These are phyloP conservation scores for Neonectria sp. DNA, from an alignment of 2,329 filamentous ascomycete species.

Conservation along the genomic window DNA sequence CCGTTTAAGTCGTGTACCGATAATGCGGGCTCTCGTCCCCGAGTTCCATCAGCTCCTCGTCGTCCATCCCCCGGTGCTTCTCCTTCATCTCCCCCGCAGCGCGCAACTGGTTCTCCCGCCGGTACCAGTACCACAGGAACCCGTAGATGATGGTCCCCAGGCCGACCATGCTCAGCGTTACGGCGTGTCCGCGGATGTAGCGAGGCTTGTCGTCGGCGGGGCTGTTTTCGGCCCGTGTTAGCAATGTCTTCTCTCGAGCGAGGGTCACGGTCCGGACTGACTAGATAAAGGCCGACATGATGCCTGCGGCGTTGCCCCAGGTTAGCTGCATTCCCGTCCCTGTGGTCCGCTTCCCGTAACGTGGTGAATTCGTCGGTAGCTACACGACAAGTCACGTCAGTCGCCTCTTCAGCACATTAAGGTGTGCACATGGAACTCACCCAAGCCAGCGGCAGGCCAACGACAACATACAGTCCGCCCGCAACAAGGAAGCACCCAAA, in stretches of 20 bases:
- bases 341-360: constrained; percentile 83
- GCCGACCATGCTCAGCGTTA: constrained; percentile 71
- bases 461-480: constrained; percentile 76
- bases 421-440: constrained; percentile 41
- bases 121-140: constrained; percentile 69
- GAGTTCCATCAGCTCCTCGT: constrained; percentile 65
- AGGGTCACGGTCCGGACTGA: constrained; percentile 37
- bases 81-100: constrained; percentile 56
- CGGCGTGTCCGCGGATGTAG: constrained; percentile 74
- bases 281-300: constrained; percentile 81
- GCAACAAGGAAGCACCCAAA: constrained; percentile 84
- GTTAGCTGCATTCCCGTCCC: constrained; percentile 80
- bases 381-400: constrained; percentile 32
- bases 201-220: constrained; percentile 65
- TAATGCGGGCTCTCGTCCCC: constrained; percentile 68
- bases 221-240: constrained; percentile 50
- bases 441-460: constrained; percentile 71
- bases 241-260: background rate
- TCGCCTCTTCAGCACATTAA: background rate
- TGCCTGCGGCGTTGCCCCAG: constrained; percentile 78
- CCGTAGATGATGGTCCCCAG: constrained; percentile 68
- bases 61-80: constrained; percentile 57
- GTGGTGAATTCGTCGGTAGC: constrained; percentile 77
- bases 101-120: constrained; percentile 62
- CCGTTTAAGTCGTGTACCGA: constrained; percentile 59